These are phyloP conservation scores for Lentinula sp. DNA, from an alignment of 768 basidiomycete genomes.

Conservation along the genomic window DNA sequence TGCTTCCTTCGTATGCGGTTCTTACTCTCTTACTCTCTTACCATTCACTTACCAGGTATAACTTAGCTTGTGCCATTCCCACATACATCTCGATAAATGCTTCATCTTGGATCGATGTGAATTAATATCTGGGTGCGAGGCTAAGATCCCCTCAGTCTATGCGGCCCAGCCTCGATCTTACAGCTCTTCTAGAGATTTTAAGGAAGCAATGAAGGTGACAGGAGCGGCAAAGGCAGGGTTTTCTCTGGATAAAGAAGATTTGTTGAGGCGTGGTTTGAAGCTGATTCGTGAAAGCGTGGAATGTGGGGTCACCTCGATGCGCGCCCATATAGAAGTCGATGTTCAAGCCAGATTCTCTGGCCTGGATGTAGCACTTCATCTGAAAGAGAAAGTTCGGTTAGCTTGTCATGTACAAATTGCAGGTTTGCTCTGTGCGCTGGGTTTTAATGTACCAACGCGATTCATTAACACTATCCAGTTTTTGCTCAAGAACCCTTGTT, in stretches of 20 bases:
- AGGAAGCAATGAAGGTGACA: slow-evolving; percentile 49
- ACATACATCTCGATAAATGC: slow-evolving; percentile 67
- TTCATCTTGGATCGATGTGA: slow-evolving; percentile 55
- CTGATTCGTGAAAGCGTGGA: slow-evolving; percentile 53
- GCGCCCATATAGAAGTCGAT: slow-evolving; percentile 67
- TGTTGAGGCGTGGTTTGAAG: slow-evolving; percentile 44
- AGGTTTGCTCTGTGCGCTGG: slow-evolving; percentile 26
- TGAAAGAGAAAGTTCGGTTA: slow-evolving; percentile 37
- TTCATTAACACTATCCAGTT: slow-evolving; percentile 23
- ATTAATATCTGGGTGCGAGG: slow-evolving; percentile 44
- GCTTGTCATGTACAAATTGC: slow-evolving; percentile 54
- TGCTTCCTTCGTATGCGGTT: slow-evolving; percentile 25
- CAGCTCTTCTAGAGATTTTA: slow-evolving; percentile 36
- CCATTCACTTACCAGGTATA: slow-evolving; percentile 11
- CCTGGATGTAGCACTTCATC: slow-evolving; percentile 41
- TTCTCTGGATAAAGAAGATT: slow-evolving; percentile 32
- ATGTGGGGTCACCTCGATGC: slow-evolving; percentile 58
- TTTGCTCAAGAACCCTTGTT: slow-evolving; percentile 62
- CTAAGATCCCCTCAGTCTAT: background rate
- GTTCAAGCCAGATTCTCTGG: slow-evolving; percentile 45
- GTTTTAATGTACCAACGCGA: background rate
- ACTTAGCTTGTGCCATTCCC: slow-evolving; percentile 49
- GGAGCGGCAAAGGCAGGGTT: slow-evolving; percentile 45
- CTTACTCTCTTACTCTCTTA: background rate
- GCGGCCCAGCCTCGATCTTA: background rate